Base-by-base conservation (phyloP, 495 filamentous ascomycete genomes). In the Gamarada debralockiae region DNA sequence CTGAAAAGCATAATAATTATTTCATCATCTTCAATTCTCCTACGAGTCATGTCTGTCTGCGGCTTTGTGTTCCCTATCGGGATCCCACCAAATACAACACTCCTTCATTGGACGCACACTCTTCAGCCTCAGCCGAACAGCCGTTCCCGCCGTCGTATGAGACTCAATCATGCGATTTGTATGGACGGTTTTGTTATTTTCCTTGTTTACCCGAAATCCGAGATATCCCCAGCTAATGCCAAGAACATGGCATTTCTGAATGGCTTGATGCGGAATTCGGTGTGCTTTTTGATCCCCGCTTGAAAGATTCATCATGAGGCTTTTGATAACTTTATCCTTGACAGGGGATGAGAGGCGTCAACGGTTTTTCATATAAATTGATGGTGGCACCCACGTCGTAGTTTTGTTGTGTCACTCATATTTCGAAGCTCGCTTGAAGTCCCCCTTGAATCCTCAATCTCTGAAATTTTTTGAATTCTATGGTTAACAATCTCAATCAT, bases 141-240 rank as follows among this genome's bases (percentile, higher is more conserved):
- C 12, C 38, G 17, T 20, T 39, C 5, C 3, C 17, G 12, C 37
- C 20, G 37, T 22, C 34, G 36, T 25, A 51, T 17, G n/a, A 15
- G 37, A 17, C n/a, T 40, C 10, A 18, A 17, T 2, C 15, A 6
- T 21, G n/a, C 20, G 37, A 14, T 40, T n/a, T 21, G n/a, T 17
- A 15, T 15, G 37, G n/a, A 1, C 37, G 9, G 2, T 40, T 40
- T 21, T 15, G 10, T 2, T 17, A 8, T 4, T 15, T 18, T 47
- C 24, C 44, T 47, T 20, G 14, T 3, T 31, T 3, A 45, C 14
- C 23, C 33, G 37, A 29, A 46, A 17, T 46, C 23, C 55, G 55
- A 57, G 38, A 52, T 52, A 57, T 57, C 55, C 48, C 55, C 55
- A 6, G 49, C 42, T 40, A 9, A 18, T 41, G 49, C 48, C 49